These are phyloP conservation scores for Aleurites moluccanus DNA, from an alignment of 441 rosid genomes.

Conservation along the genomic window DNA sequence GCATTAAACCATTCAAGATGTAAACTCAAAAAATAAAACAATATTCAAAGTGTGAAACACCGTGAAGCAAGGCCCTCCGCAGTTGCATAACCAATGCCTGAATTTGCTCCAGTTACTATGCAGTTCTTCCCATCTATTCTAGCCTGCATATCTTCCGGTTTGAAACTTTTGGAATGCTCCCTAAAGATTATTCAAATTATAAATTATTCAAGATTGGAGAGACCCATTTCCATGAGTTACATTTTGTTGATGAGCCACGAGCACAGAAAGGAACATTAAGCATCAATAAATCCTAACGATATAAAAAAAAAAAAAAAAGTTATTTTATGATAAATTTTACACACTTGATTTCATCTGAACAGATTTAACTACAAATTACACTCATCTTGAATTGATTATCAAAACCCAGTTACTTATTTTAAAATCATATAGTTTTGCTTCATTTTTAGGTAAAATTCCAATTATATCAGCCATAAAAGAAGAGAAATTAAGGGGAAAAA, in stretches of 20 bases:
- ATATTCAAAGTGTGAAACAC: slow-evolving; percentile 30
- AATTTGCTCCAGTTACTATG: slow-evolving; percentile 86
- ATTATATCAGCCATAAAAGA: not conserved
- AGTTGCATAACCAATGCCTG: slow-evolving; percentile 86
- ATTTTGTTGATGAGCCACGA: not conserved
- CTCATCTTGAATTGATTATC: not conserved
- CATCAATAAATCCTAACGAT: not conserved
- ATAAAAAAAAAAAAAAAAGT: not conserved
- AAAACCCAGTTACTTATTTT: not conserved
- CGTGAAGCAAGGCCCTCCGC: slow-evolving; percentile 90
- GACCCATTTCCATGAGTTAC: not conserved
- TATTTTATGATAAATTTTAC: not conserved
- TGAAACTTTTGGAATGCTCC: slow-evolving; percentile 69
- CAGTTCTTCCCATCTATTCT: slow-evolving; percentile 71
- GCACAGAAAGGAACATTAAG: not conserved
- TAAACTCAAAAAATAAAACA: slow-evolving; percentile 2
- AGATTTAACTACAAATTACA: not conserved
- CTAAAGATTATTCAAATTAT: slow-evolving; percentile 28
- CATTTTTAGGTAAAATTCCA: not conserved
- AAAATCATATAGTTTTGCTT: not conserved
- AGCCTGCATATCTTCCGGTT: slow-evolving; percentile 61
- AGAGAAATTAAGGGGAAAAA: not conserved
- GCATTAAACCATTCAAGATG: not conserved
- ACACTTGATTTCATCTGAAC: not conserved
- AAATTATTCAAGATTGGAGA: not conserved